Conservation (phyloP, 306 rosid genomes). For the Amphicarpaea edgeworthii region DNA sequence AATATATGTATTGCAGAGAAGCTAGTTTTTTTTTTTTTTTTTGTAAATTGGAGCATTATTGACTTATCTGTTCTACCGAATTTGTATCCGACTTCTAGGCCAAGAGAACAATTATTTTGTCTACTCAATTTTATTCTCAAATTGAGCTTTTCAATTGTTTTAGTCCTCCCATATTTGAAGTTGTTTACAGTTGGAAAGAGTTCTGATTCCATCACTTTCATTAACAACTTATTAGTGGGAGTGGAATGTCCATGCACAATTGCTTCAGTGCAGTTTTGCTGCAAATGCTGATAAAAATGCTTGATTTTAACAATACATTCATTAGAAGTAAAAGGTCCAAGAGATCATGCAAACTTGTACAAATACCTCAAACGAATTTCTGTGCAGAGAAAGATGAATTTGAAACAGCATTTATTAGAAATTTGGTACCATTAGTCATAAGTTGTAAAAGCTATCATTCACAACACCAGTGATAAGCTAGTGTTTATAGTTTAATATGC, state of each 20-base stretch:
- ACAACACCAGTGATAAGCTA: conserved; percentile 16
- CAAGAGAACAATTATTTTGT: background rate
- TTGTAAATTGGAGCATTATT: background rate
- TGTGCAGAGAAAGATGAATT: conserved; percentile 30
- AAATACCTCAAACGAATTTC: conserved; percentile 27
- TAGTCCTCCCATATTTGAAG: conserved; percentile 18
- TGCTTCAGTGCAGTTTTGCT: too few relatives aligned
- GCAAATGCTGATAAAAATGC: too few relatives aligned
- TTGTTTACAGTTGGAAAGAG: conserved; percentile 20
- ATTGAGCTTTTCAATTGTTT: conserved; percentile 11
- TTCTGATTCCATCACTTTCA: conserved; percentile 12
- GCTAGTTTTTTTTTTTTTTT: background rate
- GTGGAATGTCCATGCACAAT: too few relatives aligned
- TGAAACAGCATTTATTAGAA: conserved; percentile 32
- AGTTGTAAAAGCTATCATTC: conserved; percentile 30
- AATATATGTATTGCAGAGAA: background rate
- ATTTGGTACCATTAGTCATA: conserved; percentile 18
- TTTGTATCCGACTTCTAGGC: conserved; percentile 13
- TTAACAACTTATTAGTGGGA: conserved; percentile 8
- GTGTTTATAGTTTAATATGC: conserved; percentile 16
- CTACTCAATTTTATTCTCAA: conserved; percentile 23
- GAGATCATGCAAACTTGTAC: background rate
- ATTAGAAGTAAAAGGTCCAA: conserved; percentile 17
- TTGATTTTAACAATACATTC: background rate
- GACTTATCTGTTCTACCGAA: conserved; percentile 28